Evolutionary conservation across 2,329 filamentous ascomycete genomes (phyloP), one percentile per base, ranked within the genome.

Genomic region (Sarocladium strictum): DNA sequence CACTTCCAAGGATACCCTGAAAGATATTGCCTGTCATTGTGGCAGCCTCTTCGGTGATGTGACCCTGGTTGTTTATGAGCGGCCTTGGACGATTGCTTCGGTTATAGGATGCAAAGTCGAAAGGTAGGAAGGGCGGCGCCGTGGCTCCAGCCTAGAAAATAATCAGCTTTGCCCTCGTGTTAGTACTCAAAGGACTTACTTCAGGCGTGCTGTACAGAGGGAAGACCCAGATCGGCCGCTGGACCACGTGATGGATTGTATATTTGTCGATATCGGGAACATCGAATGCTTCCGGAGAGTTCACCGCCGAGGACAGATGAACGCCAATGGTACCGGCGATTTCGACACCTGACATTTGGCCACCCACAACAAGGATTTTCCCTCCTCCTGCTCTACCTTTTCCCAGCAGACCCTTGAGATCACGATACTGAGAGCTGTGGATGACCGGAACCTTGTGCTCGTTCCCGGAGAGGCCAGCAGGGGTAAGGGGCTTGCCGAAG

Each of bases 271-370:
- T 62, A 43, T 76, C 67, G 0, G 66, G 54, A 3, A 82, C 67
- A 0, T 61, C 54, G 27, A 67, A 73, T 1, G 68, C 57, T 0
- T 68, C 70, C 0, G 84, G 79, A 0, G 80, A 78, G 64, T 86
- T 73, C 12, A 69, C 67, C 2, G 79, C 78, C 5, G 83, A 83
- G 0, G 89, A 92, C 1, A 93, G 67, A 58, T 91, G 83, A 3
- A 83, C 76, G 11, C 87, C 88, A 51, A 92, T 80, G 2, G 85
- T 84, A 10, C 83, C 85, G 0, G 89, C 86, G 50, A 86, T 86
- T 71, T 95, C 90, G 4, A 88, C 81, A 0, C 89, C 89, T 2
- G 89, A 93, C 79, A 94, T 91, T 62, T 91, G 88, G 0, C 89
- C 89, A 1, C 90, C 90, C 1, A 91, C 81, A 0, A 95, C 75